Percentiles rank a stretch among this genome's conserved stretches.
Conservation (phyloP, 257 asterid species). For the Jaltomata sinuosa region DNA sequence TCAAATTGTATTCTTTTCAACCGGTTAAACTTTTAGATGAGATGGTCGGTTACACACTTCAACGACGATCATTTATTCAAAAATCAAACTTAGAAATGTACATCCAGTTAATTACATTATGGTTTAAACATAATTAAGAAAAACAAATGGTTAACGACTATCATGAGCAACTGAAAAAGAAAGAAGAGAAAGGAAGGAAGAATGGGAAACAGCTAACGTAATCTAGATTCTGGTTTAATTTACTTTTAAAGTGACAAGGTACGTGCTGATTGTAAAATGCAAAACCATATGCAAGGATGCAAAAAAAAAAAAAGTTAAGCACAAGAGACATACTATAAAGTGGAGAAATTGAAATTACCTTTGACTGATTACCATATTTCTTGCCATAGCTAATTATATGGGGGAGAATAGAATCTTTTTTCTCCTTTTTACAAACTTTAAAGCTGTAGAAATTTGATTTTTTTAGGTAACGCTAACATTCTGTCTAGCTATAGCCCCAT, state of each 20-base stretch:
- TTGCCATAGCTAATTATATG: background rate
- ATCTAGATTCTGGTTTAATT: no score
- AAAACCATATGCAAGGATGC: background rate
- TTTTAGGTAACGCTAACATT: background rate
- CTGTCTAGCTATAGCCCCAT: background rate
- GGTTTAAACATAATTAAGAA: background rate
- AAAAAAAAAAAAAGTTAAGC: background rate
- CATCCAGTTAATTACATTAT: background rate
- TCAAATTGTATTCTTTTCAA: no score
- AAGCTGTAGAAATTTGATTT: background rate
- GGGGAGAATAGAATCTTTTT: background rate
- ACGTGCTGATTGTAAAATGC: background rate
- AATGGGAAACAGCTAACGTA: background rate
- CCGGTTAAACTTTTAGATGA: no score
- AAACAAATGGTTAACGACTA: background rate
- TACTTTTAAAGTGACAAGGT: background rate
- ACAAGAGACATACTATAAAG: background rate
- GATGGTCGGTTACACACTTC: no score
- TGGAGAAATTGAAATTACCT: background rate
- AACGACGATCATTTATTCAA: no score
- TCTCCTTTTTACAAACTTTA: background rate
- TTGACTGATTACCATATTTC: background rate
- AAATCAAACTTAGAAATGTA: no score
- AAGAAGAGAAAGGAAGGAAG: background rate
- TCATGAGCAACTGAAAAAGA: background rate